Evolutionary conservation across 2,329 filamentous ascomycete species (phyloP).

Genomic region (Penicillium corylophilum): DNA sequence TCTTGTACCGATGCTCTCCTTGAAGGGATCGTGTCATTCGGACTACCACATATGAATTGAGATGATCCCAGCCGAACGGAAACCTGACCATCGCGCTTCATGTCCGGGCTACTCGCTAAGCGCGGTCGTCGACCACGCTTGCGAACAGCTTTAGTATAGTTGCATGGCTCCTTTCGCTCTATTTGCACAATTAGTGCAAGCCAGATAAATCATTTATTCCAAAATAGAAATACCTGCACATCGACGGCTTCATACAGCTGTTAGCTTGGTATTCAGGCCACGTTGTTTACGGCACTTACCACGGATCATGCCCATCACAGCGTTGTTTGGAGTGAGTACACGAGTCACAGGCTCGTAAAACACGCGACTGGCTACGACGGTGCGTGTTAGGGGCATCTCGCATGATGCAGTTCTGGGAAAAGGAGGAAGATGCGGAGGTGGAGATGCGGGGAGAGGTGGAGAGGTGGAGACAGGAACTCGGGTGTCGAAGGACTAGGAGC

Average conservation of each 20-base stretch:
- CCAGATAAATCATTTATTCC: not conserved
- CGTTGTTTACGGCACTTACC: conserved; percentile 32
- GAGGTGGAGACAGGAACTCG: not conserved
- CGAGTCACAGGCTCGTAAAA: conserved; percentile 37
- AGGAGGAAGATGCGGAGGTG: conserved; percentile 11
- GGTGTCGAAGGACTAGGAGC: not conserved
- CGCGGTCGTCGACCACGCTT: conserved; percentile 24
- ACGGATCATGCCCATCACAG: conserved; percentile 45
- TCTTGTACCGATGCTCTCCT: conserved; percentile 3
- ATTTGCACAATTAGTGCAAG: not conserved
- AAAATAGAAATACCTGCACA: conserved; percentile 18
- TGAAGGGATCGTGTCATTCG: conserved; percentile 1
- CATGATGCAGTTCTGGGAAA: not conserved
- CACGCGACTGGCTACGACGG: conserved; percentile 16
- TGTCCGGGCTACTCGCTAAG: conserved; percentile 1
- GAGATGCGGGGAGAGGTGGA: conserved; percentile 10
- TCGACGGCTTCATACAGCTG: conserved; percentile 14
- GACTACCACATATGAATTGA: conserved; percentile 1
- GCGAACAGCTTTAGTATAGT: conserved; percentile 23
- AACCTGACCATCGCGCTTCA: not conserved
- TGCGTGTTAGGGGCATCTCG: conserved; percentile 3
- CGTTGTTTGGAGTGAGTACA: conserved; percentile 44
- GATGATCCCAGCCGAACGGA: not conserved
- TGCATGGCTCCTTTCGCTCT: conserved; percentile 21
- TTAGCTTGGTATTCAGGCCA: not conserved